Base-by-base conservation (phyloP, 345 rosid genomes). In the Citrus glauca region DNA sequence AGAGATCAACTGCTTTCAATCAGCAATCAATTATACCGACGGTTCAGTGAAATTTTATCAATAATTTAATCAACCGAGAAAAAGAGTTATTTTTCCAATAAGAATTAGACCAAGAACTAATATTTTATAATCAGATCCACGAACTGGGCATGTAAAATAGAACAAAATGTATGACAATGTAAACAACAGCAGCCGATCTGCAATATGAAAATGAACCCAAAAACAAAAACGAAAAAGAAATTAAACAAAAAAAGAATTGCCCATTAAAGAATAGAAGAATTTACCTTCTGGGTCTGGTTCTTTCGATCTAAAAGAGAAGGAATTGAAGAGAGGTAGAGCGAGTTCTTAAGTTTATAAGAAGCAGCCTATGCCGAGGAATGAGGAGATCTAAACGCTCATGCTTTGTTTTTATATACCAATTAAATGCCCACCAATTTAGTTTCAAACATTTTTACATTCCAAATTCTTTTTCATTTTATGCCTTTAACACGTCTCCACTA, bases 251-350 rank as follows among this genome's bases (percentile, higher is more conserved):
- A 25, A 40, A 14, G 11, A 71, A 62, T 4, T 45, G 42, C 9
- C n/a, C 42, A 28, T 1, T 14, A 53, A 40, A 74, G n/a, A 24
- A 33, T 4, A 64, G 64, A 74, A 25, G 32, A 68, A 5, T 14
- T 81, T 69, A 84, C 87, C 87, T 77, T 69, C 22, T 20, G 75
- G 75, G 5, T 48, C 40, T 4, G 40, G 66, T 57, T 67, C 25
- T 19, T 71, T n/a, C 25, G 84, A 81, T 77, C 62, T 78, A 70
- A 73, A 63, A 22, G 24, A 70, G 53, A 48, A 72, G 11, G 27
- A 32, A 33, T 55, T 72, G 73, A 16, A 62, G 20, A 42, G 50
- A 55, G n/a, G 7, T 4, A 35, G 59, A 67, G 77, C 72, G 69
- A 65, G 25, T 33, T 19, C 22, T 30, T 8, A 22, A 66, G 5